phyloP scores from a whole-genome alignment of 2,329 filamentous ascomycete species.

The Intubia oerlemansii region DNA sequence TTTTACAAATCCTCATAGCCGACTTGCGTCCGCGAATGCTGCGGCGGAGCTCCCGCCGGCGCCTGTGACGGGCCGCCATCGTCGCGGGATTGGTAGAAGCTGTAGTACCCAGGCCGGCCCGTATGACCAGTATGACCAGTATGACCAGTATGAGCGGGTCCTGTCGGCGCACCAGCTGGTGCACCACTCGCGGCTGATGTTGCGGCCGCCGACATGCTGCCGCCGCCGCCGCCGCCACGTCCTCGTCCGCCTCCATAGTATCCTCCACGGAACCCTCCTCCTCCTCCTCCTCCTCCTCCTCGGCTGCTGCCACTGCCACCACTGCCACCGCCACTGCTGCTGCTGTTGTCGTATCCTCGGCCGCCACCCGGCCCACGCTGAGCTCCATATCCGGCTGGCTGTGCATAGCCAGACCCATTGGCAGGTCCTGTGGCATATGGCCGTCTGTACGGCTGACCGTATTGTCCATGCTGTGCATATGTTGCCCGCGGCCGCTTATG shows the following conservation, averaged over 20 bases:
- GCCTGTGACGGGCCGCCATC: conserved; percentile 3
- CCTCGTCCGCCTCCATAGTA: not conserved
- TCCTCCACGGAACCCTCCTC: not conserved
- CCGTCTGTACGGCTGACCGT: conserved; percentile 3
- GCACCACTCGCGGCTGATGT: not conserved
- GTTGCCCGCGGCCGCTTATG: too few relatives aligned
- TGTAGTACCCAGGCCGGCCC: conserved; percentile 1
- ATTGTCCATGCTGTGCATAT: too few relatives aligned
- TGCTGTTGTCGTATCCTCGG: conserved; percentile 3
- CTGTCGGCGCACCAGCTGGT: not conserved
- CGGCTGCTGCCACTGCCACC: conserved; percentile 1
- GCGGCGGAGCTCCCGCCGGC: not conserved
- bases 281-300: not conserved
- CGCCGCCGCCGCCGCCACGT: not conserved
- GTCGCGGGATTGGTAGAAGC: conserved; percentile 8
- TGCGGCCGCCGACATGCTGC: not conserved
- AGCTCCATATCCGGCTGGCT: conserved; percentile 2
- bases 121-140: too few relatives aligned
- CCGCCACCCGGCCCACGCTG: conserved; percentile 1
- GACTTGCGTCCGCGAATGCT: too few relatives aligned
- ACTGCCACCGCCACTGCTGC: conserved; percentile 3
- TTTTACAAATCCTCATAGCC: too few relatives aligned
- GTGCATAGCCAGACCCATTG: not conserved
- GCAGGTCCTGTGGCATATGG: too few relatives aligned
- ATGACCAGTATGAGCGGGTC: too few relatives aligned